Evolutionary conservation across 2,329 filamentous ascomycete species (phyloP).

Genomic region (Pseudogymnoascus sp.): DNA sequence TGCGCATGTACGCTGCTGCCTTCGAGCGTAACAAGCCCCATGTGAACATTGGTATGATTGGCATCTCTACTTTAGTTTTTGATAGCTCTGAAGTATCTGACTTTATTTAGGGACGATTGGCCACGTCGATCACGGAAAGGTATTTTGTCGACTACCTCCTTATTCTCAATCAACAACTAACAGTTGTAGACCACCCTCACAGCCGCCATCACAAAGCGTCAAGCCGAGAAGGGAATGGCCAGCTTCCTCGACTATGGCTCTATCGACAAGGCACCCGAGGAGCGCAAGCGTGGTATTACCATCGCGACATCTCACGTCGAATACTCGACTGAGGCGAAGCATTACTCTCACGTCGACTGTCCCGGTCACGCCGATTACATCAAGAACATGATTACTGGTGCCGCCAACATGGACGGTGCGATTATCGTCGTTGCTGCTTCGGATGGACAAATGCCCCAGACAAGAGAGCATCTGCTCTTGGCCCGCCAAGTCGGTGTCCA

Average conservation of each 20-base stretch:
- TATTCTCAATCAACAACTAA: constrained; percentile 19
- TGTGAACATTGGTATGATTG: constrained; percentile 79
- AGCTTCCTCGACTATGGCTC: constrained; percentile 94
- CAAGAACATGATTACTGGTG: constrained; percentile 99
- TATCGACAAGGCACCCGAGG: constrained; percentile 98
- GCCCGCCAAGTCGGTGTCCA: constrained; percentile 97
- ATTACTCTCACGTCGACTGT: constrained; percentile 99
- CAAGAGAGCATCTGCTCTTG: constrained; percentile 92
- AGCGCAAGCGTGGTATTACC: constrained; percentile 99
- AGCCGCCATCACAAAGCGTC: constrained; percentile 96
- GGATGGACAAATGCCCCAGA: constrained; percentile 99
- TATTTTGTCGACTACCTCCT: constrained; percentile 32
- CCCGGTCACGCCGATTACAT: constrained; percentile 99
- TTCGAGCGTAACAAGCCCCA: constrained; percentile 93
- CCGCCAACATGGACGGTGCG: constrained; percentile 97
- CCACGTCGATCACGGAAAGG: constrained; percentile 99
- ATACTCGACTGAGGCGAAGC: constrained; percentile 85
- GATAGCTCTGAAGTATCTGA: constrained; percentile 15
- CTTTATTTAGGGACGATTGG: constrained; percentile 71
- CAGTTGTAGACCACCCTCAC: constrained; percentile 78
- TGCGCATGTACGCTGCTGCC: constrained; percentile 52
- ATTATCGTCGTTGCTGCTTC: constrained; percentile 98
- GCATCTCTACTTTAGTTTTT: background rate
- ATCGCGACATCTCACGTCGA: constrained; percentile 98
- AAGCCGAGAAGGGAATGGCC: constrained; percentile 87